These are phyloP conservation scores for Galium porrigens DNA, from an alignment of 305 asterid species.

Conservation along the genomic window DNA sequence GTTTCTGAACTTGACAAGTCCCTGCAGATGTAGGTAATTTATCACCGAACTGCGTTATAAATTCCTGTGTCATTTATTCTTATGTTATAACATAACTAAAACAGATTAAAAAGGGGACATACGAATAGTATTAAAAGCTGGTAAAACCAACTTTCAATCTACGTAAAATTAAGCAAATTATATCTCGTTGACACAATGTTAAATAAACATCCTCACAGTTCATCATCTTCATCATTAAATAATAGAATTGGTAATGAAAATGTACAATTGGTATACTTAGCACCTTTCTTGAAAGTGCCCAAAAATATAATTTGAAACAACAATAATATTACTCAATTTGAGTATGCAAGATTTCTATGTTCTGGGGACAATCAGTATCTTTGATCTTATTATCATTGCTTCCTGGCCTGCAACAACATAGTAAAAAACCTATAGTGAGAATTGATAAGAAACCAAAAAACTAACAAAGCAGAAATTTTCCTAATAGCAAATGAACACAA, in stretches of 20 bases:
- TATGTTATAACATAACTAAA: too few relatives aligned
- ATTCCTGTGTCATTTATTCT: too few relatives aligned
- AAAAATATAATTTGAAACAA: not conserved
- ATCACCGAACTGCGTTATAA: too few relatives aligned
- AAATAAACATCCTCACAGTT: not conserved
- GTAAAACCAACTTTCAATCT: too few relatives aligned
- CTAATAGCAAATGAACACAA: not conserved
- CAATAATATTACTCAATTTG: not conserved
- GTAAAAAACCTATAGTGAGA: not conserved
- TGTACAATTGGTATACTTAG: not conserved
- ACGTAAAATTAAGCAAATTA: not conserved
- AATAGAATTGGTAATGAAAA: not conserved
- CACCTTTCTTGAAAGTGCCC: slow-evolving; percentile 2
- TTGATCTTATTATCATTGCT: slow-evolving; percentile 2
- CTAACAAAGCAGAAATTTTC: not conserved
- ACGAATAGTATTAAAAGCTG: too few relatives aligned
- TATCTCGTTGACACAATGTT: not conserved
- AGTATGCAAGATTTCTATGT: not conserved
- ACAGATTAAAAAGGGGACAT: too few relatives aligned
- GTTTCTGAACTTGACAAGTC: too few relatives aligned
- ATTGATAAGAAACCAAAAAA: not conserved
- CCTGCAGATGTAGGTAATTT: too few relatives aligned
- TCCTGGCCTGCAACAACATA: slow-evolving; percentile 13
- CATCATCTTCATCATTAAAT: not conserved
- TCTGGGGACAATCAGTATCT: not conserved